Percentiles rank a stretch among this genome's conserved stretches.
Conservation (phyloP, 805 yeast species). For the Limtongia smithiae region DNA sequence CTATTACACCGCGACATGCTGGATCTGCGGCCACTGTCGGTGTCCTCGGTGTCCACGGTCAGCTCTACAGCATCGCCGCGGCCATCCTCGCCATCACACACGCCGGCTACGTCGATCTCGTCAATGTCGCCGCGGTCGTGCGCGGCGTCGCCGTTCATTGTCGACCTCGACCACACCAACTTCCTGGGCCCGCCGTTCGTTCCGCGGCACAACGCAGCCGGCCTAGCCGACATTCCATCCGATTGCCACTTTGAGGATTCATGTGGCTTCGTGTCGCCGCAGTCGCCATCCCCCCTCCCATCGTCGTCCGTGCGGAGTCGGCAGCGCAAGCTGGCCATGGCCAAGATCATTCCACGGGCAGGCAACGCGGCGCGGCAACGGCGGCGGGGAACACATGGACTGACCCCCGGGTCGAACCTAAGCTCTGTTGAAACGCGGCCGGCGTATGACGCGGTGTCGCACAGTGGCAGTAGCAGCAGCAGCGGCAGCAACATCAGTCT, state of each 20-base stretch:
- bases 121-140: slow-evolving; percentile 16
- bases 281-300: slow-evolving; percentile 5
- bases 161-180: not conserved
- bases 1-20: too few species aligned
- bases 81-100: slow-evolving; percentile 8
- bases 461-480: too few species aligned
- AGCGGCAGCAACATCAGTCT: too few species aligned
- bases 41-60: slow-evolving; percentile 1
- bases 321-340: slow-evolving; percentile 14
- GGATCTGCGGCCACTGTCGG: not conserved
- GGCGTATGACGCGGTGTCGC: too few species aligned
- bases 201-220: not conserved
- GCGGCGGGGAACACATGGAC: not conserved
- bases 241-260: too few species aligned
- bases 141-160: not conserved
- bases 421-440: too few species aligned
- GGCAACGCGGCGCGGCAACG: slow-evolving; percentile 15
- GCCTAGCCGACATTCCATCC: too few species aligned
- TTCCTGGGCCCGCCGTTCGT: not conserved
- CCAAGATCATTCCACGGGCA: slow-evolving; percentile 14
- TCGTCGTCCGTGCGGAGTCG: not conserved
- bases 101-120: slow-evolving; percentile 20
- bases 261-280: not conserved
- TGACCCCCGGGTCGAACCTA: too few species aligned
- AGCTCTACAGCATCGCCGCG: not conserved